Evolutionary conservation across 441 rosid genomes (phyloP).

Genomic region (Codiaeum variegatum): DNA sequence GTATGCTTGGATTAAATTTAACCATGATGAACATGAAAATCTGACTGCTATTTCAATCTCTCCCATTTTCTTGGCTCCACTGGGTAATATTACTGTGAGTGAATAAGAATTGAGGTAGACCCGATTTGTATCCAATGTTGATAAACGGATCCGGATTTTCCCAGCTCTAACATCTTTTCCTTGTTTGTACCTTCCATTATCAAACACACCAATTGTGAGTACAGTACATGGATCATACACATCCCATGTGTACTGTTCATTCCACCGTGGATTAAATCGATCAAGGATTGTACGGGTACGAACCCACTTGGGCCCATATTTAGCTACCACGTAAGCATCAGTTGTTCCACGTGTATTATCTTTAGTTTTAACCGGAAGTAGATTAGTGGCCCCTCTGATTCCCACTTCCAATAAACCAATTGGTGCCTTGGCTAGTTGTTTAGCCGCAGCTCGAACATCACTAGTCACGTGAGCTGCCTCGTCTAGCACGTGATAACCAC

Average conservation of each 20-base stretch:
- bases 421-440: slow-evolving; percentile 31
- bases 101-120: slow-evolving; percentile 42
- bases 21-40: slow-evolving; percentile 29
- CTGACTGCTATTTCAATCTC: slow-evolving; percentile 28
- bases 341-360: slow-evolving; percentile 49
- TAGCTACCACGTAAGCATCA: slow-evolving; percentile 48
- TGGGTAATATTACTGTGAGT: slow-evolving; percentile 18
- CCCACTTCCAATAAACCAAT: slow-evolving; percentile 45
- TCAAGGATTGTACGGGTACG: slow-evolving; percentile 44
- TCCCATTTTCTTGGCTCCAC: slow-evolving; percentile 34
- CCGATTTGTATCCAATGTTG: slow-evolving; percentile 41
- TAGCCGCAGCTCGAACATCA: slow-evolving; percentile 42
- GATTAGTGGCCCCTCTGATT: slow-evolving; percentile 34
- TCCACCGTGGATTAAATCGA: slow-evolving; percentile 45
- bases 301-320: slow-evolving; percentile 53
- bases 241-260: slow-evolving; percentile 62
- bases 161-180: slow-evolving; percentile 38
- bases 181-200: slow-evolving; percentile 53
- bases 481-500: slow-evolving; percentile 50
- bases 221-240: slow-evolving; percentile 52
- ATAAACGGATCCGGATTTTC: slow-evolving; percentile 43
- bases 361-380: slow-evolving; percentile 37
- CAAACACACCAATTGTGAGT: slow-evolving; percentile 49
- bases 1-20: slow-evolving; percentile 26
- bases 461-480: slow-evolving; percentile 44